Percentiles rank a stretch among this genome's conserved stretches.
phyloP scores from a whole-genome alignment of 2,329 filamentous ascomycete species.

The Penicillium sp. region DNA sequence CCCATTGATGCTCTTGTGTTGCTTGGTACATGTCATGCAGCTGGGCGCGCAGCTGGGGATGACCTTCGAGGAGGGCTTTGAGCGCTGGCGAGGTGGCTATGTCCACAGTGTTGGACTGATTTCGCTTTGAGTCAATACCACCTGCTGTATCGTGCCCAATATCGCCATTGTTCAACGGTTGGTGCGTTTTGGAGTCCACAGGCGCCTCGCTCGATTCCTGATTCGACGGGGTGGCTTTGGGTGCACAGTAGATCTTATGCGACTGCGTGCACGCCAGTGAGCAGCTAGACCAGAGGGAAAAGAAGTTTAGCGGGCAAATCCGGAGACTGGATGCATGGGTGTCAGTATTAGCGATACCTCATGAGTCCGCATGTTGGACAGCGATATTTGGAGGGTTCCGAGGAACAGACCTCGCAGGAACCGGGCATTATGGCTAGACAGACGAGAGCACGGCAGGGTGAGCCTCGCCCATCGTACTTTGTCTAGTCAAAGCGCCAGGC shows the following conservation, averaged over 20 bases:
- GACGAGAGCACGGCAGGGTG: conserved; percentile 12
- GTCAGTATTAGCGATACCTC: conserved; percentile 30
- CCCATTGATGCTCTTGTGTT: conserved; percentile 43
- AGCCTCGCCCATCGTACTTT: conserved; percentile 18
- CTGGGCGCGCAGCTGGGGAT: conserved; percentile 40
- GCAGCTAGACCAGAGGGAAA: conserved; percentile 42
- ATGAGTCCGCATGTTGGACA: conserved; percentile 39
- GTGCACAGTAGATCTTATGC: conserved; percentile 45
- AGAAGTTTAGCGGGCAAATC: neutral
- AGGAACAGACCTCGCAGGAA: conserved; percentile 40
- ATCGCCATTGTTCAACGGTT: conserved; percentile 9
- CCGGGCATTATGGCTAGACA: conserved; percentile 27
- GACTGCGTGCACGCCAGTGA: conserved; percentile 47
- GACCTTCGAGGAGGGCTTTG: conserved; percentile 37
- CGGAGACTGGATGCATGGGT: conserved; percentile 1
- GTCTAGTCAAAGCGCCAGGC: conserved; percentile 1
- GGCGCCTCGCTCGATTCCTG: conserved; percentile 15
- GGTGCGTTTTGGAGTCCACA: conserved; percentile 9
- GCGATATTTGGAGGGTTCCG: conserved; percentile 39
- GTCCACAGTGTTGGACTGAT: conserved; percentile 12
- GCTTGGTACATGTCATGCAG: conserved; percentile 45
- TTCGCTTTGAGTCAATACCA: conserved; percentile 2
- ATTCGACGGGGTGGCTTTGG: conserved; percentile 24
- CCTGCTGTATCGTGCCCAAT: conserved; percentile 8
- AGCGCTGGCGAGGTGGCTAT: conserved; percentile 34